Evolutionary conservation across 257 asterid species (phyloP).

Genomic region (Solanum chiquidenum): DNA sequence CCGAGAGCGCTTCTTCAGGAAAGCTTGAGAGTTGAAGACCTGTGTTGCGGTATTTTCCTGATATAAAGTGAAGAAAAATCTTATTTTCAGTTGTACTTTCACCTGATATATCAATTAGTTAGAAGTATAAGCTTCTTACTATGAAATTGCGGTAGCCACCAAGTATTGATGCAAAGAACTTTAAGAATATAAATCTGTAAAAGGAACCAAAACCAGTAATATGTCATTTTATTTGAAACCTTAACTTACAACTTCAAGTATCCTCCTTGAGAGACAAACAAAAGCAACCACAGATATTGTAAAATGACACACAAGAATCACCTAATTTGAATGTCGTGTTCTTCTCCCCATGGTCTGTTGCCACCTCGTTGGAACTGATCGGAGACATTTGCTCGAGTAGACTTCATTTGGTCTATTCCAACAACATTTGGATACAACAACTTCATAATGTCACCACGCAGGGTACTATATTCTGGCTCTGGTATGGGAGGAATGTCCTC

Average conservation of each 20-base stretch:
- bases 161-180: constrained; percentile 82
- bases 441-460: constrained; percentile 68
- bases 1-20: constrained; percentile 87
- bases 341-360: constrained; percentile 75
- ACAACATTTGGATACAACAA: constrained; percentile 75
- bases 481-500: constrained; percentile 94
- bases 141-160: constrained; percentile 97
- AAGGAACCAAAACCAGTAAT: constrained; percentile 12
- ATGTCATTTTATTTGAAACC: constrained; percentile 5
- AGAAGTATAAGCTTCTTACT: constrained; percentile 48
- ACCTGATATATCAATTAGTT: not conserved
- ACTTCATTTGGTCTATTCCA: constrained; percentile 78
- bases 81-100: constrained; percentile 15
- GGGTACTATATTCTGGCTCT: constrained; percentile 76
- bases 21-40: constrained; percentile 86
- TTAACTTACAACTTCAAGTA: constrained; percentile 1
- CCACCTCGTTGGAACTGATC: constrained; percentile 36
- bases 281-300: not conserved
- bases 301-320: constrained; percentile 24
- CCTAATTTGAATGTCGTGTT: constrained; percentile 79
- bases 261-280: not conserved
- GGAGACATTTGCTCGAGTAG: constrained; percentile 27
- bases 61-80: constrained; percentile 2
- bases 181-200: constrained; percentile 80
- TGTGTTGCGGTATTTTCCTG: constrained; percentile 85